Evolutionary conservation across 805 yeast species (phyloP), one percentile per base, ranked within the genome.

Genomic region (Starmerella cellae): DNA sequence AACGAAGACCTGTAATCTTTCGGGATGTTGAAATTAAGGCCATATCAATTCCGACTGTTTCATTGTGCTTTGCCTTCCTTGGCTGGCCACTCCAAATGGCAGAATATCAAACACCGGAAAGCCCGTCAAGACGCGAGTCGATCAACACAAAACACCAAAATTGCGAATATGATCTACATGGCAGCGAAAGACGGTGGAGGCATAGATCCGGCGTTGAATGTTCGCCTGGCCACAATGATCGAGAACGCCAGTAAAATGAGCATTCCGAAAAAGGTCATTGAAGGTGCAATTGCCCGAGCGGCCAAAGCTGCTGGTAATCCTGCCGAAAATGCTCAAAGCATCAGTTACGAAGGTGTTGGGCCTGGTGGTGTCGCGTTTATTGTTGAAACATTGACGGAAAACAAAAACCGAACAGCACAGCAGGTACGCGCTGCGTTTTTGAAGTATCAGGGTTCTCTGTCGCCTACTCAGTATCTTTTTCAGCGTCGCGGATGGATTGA

Each of bases 71-170:
- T 22, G 22, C 22, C 20, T 6, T 18, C 16, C 5, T 17, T 31
- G 2, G 76, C 84, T 0, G 98, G 98, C 1, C 98, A 88, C 60
- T 79, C 83, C 29, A 88, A 87, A 61, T 88, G 98, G 98, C 82
- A 93, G 34, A 83, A 82, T 37, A 88, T 91, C 52, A 81, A 85
- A 57, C 96, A 85, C 58, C 91, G 82, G 58, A 88, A 88, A 62
- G 94, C 94, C 42, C 82, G 83, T 49, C 84, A 85, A 55, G 98
- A 88, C 63, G 82, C 84, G 18, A 75, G 71, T 45, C 77, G 74
- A 59, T 78, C 83, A 45, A 71, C 75, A 43, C 67, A 75, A 23
- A 76, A 83, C 4, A 79, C 77, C 53, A 74, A 77, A 51, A 67
- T 81, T 55, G 79, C 95, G 5, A 71, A 75, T 35, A 71, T 75